Evolutionary conservation across 306 rosid genomes (phyloP), one percentile per base, ranked within the genome.

Genomic region (Chamaecrista fasciculata): DNA sequence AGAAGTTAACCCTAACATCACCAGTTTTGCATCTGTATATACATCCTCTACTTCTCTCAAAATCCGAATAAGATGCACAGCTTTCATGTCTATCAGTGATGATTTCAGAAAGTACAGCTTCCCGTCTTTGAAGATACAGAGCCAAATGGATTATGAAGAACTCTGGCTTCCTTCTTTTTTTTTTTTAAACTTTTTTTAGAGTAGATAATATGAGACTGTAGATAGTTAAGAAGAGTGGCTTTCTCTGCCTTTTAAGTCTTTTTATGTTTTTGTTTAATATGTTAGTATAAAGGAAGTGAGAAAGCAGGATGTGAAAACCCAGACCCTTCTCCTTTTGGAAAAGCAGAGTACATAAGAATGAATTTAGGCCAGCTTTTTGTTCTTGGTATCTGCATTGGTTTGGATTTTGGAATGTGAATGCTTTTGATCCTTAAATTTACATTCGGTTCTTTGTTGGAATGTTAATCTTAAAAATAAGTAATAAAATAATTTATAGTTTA

Each of bases 201-300:
- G 39, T 47, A 58, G 58, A 19, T 50, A 57, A 71, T 61, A 47
- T 69, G 69, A 67, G 84, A 67, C 6, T 66, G 86, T 76, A 81
- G 53, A 76, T 73, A 65, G 67, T 62, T 53, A 76, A 43, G 76
- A 49, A 66, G 57, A 60, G 33, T 31, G 81, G 59, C 61, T 76
- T 71, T 75, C 69, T 69, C 79, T 33, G 26, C 67, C 62, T 68
- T 11, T 33, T 33, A 33, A 4, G 4, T 33, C 36, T 44, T 68
- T n/a, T 34, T 31, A 2, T 46, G 33, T 25, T 44, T 3, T 2
- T 4, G 31, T 53, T 31, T 70, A 19, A 11, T 14, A 1, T 29
- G 47, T 60, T 53, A 69, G 70, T 36, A 51, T 1, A 26, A 15
- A 24, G 81, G 86, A 61, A 75, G 81, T 75, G 81, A 82, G 81